Evolutionary conservation across 2,329 filamentous ascomycete species (phyloP), one percentile per base, ranked within the genome.

Genomic region (Fusarium torreyae): DNA sequence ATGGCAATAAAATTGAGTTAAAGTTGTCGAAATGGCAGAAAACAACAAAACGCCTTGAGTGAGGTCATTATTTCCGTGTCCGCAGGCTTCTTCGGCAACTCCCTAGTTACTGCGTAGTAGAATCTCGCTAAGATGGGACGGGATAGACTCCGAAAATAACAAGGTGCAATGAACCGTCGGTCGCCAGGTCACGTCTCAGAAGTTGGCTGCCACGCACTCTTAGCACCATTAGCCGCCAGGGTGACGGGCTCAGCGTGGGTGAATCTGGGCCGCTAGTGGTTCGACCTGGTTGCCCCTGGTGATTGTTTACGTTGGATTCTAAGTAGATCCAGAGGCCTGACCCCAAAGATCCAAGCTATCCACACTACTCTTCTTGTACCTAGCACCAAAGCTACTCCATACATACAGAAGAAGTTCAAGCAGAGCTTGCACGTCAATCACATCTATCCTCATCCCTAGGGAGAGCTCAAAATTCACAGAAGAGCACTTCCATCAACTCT

Each of bases 131-230:
- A 20, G 52, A 42, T 57, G 28, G 17, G 57, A 17, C 10, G 58
- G 55, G 48, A 36, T 26, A 40, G 26, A 22, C 39, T 20, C 63
- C 45, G 38, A 45, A 38, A 61, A 39, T 43, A 46, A 56, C 43
- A 45, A 45, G 39, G 34, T 52, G 56, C 33, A 50, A 67, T 48
- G 34, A 36, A 17, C 44, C 46, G 53, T 68, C 39, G 45, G 57
- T 64, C 57, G 36, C 59, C 58, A 55, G 63, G 67, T 34, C 57
- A 48, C 62, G 71, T 73, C 70, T 73, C 63, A 62, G 66, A 71
- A 65, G 43, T 58, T 59, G 65, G 36, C 48, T 63, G 45, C 15
- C 28, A 46, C 28, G 24, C 34, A 13, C 31, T 57, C 46, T 48
- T 42, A 51, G 45, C 42, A 46, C 45, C 59, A 20, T 43, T 62